phyloP scores from a whole-genome alignment of 176 grass and related monocot genomes.

The Melocanna baccifera region DNA sequence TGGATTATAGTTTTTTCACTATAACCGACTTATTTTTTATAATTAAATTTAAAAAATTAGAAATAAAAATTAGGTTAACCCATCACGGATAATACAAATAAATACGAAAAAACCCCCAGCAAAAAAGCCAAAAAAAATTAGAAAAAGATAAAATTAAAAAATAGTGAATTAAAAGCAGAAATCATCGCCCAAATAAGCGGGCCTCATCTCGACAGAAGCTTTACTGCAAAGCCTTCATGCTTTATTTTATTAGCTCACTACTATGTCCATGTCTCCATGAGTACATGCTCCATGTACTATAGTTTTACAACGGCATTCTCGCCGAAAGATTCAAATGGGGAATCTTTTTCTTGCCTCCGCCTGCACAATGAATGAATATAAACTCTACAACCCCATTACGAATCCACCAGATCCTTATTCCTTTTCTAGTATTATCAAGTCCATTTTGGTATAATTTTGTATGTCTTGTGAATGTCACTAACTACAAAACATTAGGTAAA shows the following conservation, averaged over 20 bases:
- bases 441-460: slow-evolving; percentile 39
- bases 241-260: slow-evolving; percentile 33
- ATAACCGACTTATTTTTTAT: no score
- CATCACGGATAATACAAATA: no score
- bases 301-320: slow-evolving; percentile 25
- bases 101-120: no score
- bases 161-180: no score
- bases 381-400: slow-evolving; percentile 47
- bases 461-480: slow-evolving; percentile 39
- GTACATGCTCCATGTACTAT: slow-evolving; percentile 18
- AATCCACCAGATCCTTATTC: slow-evolving; percentile 39
- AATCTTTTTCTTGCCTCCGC: slow-evolving; percentile 1
- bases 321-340: slow-evolving; percentile 42
- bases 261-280: not conserved
- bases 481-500: slow-evolving; percentile 54
- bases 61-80: no score
- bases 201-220: not conserved
- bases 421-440: slow-evolving; percentile 32
- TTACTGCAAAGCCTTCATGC: not conserved
- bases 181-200: no score
- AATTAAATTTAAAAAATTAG: no score
- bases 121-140: no score
- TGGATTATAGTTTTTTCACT: no score
- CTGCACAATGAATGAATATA: slow-evolving; percentile 45
- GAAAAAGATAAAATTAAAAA: no score